phyloP scores from a whole-genome alignment of 2,329 filamentous ascomycete species.

The Stylonectria norvegica region DNA sequence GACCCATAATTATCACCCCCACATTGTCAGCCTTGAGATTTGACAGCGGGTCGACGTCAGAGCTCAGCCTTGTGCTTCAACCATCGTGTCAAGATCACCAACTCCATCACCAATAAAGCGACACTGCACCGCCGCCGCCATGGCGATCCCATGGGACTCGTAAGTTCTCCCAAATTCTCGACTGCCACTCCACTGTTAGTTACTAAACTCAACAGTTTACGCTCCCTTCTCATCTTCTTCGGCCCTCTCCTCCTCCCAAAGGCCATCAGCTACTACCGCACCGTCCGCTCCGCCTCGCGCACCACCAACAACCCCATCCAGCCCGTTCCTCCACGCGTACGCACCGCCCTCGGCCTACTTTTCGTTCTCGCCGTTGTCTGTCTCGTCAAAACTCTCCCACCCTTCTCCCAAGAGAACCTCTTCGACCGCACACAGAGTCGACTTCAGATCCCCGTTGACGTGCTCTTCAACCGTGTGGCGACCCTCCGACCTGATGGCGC shows the following conservation, averaged over 20 bases:
- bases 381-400: conserved; percentile 60
- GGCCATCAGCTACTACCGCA: conserved; percentile 62
- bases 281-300: conserved; percentile 42
- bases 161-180: conserved; percentile 14
- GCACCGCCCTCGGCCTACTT: conserved; percentile 60
- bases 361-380: conserved; percentile 44
- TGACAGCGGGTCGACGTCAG: background rate
- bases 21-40: background rate
- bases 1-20: background rate
- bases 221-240: conserved; percentile 58
- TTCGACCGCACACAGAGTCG: conserved; percentile 75
- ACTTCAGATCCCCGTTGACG: conserved; percentile 78
- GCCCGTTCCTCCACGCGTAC: conserved; percentile 51
- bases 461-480: conserved; percentile 74
- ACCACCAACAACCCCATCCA: conserved; percentile 48
- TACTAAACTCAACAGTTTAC: conserved; percentile 39
- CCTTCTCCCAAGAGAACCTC: conserved; percentile 74
- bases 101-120: no score
- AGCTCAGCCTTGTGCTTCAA: no score
- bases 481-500: conserved; percentile 45
- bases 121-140: conserved; percentile 10
- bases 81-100: no score
- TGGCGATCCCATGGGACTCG: conserved; percentile 30
- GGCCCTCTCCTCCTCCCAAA: conserved; percentile 70
- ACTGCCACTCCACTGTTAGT: conserved; percentile 5